Conservation (phyloP, 495 filamentous ascomycete genomes). For the Collariella sp. region DNA sequence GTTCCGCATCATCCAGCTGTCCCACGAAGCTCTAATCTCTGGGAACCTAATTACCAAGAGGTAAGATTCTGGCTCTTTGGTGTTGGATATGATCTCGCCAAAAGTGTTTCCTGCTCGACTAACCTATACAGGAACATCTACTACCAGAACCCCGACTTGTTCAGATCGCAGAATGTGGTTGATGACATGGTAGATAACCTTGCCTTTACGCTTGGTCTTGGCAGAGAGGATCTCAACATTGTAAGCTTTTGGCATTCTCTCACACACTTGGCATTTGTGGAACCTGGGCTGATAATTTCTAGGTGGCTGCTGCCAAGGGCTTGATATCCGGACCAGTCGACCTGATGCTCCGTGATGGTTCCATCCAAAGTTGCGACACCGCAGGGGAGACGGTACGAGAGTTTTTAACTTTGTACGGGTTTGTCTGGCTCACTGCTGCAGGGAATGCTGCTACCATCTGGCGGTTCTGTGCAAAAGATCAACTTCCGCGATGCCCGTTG, state of each 20-base stretch:
- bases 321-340: slow-evolving; percentile 29
- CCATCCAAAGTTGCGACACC: slow-evolving; percentile 22
- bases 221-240: slow-evolving; percentile 56
- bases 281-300: background rate
- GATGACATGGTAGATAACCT: slow-evolving; percentile 77
- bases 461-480: slow-evolving; percentile 45
- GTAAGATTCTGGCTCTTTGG: slow-evolving; percentile 32
- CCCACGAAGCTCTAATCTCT: slow-evolving; percentile 56
- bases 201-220: slow-evolving; percentile 63
- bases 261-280: background rate
- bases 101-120: background rate
- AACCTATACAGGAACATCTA: slow-evolving; percentile 66
- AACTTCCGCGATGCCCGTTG: slow-evolving; percentile 50
- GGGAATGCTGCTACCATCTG: slow-evolving; percentile 60
- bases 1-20: slow-evolving; percentile 59
- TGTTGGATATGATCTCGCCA: background rate
- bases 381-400: background rate
- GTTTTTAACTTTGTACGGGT: background rate
- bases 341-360: slow-evolving; percentile 18
- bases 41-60: slow-evolving; percentile 68
- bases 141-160: slow-evolving; percentile 76
- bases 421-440: slow-evolving; percentile 24
- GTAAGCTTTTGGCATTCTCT: slow-evolving; percentile 30
- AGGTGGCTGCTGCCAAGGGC: slow-evolving; percentile 53
- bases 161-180: slow-evolving; percentile 65